phyloP scores from a whole-genome alignment of 192 early-diverging fungal species.

The Lobosporangium transversale region DNA sequence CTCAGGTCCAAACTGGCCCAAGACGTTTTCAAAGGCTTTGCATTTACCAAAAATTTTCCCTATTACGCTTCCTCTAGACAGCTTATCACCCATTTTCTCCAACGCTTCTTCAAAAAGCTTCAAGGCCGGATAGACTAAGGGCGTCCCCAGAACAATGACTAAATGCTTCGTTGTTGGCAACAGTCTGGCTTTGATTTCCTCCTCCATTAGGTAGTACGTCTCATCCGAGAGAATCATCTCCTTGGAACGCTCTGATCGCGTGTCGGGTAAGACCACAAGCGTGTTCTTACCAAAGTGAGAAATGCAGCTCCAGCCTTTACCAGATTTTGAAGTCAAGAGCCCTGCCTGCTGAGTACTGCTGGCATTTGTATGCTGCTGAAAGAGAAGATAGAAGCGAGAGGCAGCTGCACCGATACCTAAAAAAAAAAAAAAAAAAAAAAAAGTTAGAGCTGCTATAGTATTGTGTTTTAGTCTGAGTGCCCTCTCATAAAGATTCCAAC shows the following conservation, averaged over 20 bases:
- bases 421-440: not conserved
- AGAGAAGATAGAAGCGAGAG: slow-evolving; percentile 81
- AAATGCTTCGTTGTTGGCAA: slow-evolving; percentile 70
- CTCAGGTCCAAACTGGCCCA: slow-evolving; percentile 84
- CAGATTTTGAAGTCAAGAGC: slow-evolving; percentile 54
- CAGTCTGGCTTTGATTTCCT: slow-evolving; percentile 61
- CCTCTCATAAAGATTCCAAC: no score
- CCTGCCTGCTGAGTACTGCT: slow-evolving; percentile 65
- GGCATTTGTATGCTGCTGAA: slow-evolving; percentile 83
- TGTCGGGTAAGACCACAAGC: slow-evolving; percentile 74
- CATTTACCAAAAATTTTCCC: slow-evolving; percentile 66
- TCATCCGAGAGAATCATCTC: slow-evolving; percentile 66
- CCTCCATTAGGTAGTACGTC: slow-evolving; percentile 70
- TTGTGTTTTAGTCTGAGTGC: no score
- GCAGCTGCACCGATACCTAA: slow-evolving; percentile 71
- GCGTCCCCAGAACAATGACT: slow-evolving; percentile 76
- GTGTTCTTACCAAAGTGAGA: slow-evolving; percentile 74
- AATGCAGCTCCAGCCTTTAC: slow-evolving; percentile 67
- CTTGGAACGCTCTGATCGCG: slow-evolving; percentile 76
- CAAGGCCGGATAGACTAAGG: slow-evolving; percentile 81
- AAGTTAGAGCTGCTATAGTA: no score
- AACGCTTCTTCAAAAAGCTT: slow-evolving; percentile 73
- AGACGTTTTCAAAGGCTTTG: slow-evolving; percentile 63
- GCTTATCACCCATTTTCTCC: slow-evolving; percentile 52
- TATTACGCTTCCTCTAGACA: slow-evolving; percentile 62